Percentiles rank a stretch among this genome's conserved stretches.
Evolutionary conservation across 1,284 basidiomycete genomes (phyloP).

Genomic region (Salmacisia buchloeana): DNA sequence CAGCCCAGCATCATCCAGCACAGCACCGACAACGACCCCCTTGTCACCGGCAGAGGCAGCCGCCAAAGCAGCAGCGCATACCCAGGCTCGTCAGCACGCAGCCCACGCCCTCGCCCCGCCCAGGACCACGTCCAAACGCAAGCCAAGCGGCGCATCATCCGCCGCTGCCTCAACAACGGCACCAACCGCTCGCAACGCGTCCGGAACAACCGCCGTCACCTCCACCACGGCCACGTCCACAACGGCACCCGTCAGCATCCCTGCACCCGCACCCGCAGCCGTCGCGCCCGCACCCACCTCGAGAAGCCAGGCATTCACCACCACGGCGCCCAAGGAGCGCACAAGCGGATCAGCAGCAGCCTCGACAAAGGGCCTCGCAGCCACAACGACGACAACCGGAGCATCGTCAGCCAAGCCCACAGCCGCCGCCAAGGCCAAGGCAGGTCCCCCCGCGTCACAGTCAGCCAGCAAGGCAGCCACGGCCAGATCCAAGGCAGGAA

Average conservation of each 20-base stretch:
- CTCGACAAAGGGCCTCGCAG: no score
- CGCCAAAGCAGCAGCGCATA: neutral
- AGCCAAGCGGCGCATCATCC: neutral
- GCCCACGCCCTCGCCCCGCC: neutral
- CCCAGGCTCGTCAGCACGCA: neutral
- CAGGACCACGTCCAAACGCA: conserved; percentile 5
- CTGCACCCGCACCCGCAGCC: neutral
- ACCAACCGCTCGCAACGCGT: neutral
- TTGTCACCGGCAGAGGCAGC: conserved; percentile 4
- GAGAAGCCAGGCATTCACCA: neutral
- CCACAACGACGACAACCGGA: no score
- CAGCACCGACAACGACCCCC: neutral
- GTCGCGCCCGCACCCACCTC: neutral
- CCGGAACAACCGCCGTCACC: neutral
- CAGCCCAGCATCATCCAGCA: neutral
- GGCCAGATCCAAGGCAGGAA: neutral
- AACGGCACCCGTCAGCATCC: no score
- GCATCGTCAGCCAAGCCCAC: no score
- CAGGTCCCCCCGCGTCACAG: no score
- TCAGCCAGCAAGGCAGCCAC: no score
- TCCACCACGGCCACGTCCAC: neutral
- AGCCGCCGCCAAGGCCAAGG: no score
- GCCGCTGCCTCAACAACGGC: neutral
- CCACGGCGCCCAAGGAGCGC: neutral
- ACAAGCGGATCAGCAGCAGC: no score